Evolutionary conservation across 805 yeast genomes (phyloP).

Genomic region (Metschnikowia picachoensis): DNA sequence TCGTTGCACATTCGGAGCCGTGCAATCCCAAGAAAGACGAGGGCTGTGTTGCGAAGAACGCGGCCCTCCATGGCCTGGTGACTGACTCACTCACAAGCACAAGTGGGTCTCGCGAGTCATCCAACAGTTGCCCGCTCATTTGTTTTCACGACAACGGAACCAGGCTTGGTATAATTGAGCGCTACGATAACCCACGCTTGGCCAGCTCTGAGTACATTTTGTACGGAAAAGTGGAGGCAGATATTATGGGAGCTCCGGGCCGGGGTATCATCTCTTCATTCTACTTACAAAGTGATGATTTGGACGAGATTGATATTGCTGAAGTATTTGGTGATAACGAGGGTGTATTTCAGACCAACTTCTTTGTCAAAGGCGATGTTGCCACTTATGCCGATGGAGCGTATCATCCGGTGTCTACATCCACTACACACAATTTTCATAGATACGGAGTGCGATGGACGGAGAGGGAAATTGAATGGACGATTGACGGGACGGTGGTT

Average conservation of each 20-base stretch:
- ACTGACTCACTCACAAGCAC: slow-evolving; percentile 18
- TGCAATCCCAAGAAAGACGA: slow-evolving; percentile 28
- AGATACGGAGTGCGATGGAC: slow-evolving; percentile 39
- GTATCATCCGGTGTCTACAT: slow-evolving; percentile 23
- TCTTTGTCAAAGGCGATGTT: slow-evolving; percentile 38
- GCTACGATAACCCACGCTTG: slow-evolving; percentile 31
- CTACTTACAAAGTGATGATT: slow-evolving; percentile 40
- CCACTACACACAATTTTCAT: slow-evolving; percentile 26
- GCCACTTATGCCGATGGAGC: slow-evolving; percentile 33
- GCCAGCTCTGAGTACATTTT: slow-evolving; percentile 28
- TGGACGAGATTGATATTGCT: slow-evolving; percentile 40
- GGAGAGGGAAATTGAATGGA: slow-evolving; percentile 28
- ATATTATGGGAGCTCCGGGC: slow-evolving; percentile 30
- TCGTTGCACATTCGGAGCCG: slow-evolving; percentile 4
- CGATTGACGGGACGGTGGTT: slow-evolving; percentile 25
- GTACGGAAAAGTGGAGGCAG: slow-evolving; percentile 37
- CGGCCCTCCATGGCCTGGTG: slow-evolving; percentile 21
- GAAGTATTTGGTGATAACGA: slow-evolving; percentile 38
- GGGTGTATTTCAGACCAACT: slow-evolving; percentile 33
- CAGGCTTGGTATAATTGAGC: slow-evolving; percentile 8
- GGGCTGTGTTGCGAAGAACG: slow-evolving; percentile 25
- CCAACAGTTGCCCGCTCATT: slow-evolving; percentile 10
- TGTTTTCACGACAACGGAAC: slow-evolving; percentile 9
- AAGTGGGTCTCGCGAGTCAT: slow-evolving; percentile 13
- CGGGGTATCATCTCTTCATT: slow-evolving; percentile 36